Base-by-base conservation (phyloP, 2,329 filamentous ascomycete species). In the Furcasterigmium sp. region DNA sequence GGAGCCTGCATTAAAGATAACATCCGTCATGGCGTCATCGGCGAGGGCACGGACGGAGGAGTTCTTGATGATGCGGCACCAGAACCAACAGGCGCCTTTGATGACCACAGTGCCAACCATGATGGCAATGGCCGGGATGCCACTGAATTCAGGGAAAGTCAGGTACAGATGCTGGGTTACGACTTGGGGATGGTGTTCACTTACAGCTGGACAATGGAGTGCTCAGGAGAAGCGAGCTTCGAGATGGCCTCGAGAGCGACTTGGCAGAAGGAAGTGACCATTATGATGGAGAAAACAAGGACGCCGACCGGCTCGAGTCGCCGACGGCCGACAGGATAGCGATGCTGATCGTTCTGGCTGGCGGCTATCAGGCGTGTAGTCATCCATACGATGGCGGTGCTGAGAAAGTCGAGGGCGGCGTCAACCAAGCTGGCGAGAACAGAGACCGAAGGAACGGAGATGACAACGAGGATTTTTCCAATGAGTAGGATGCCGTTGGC, bases 1-100 rank as follows among this genome's bases (percentile, higher is more conserved):
- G 50, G 85, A 90, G 56, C 93, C 91, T 1, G 80, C 80, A 64
- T 95, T 95, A 76, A 95, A 95, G 25, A 95, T 82, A 21, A 95
- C 86, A 56, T 95, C 87, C 0, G 87, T 85, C 56, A 72, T 68
- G 41, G 72, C 72, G 48, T 76, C 73, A 21, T 74, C 68, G 26
- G 73, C 73, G 52, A 95, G 69, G 2, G 89, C 88, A 59, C 91
- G 87, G 5, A 95, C 89, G 48, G 84, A 88, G 3, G 85, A 90
- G 60, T 94, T 95, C 53, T 81, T 87, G 51, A 95, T 86, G 26
- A 93, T 63, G 7, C 89, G 85, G 60, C 87, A 95, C 86, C 87
- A 95, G 30, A 94, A 58, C 87, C 87, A 95, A 64, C 86, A 91
- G 9, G 79, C 66, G 17, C 85, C 80, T 61, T 95, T 95, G 62